Evolutionary conservation across 2,329 filamentous ascomycete genomes (phyloP).

Genomic region (Phialemonium atrogriseum): DNA sequence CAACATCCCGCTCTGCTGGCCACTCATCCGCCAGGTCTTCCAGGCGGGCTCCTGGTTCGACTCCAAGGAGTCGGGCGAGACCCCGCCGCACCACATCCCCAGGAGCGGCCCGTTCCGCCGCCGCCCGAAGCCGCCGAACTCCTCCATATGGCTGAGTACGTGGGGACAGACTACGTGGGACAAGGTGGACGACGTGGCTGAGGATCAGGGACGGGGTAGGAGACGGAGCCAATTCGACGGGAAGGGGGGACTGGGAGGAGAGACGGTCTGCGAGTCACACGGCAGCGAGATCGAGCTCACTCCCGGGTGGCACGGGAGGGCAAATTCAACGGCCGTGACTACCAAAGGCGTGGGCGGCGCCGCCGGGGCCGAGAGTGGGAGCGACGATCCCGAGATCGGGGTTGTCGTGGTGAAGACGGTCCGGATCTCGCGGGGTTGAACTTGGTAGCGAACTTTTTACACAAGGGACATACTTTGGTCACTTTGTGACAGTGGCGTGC

Average conservation of each 20-base stretch:
- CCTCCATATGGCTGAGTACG: slow-evolving; percentile 10
- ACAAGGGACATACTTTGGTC: no score
- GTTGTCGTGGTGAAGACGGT: no score
- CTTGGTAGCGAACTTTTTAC: no score
- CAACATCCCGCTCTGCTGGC: slow-evolving; percentile 53
- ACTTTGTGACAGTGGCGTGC: no score
- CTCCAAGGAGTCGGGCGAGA: not conserved
- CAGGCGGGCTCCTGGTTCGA: slow-evolving; percentile 12
- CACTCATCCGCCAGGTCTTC: slow-evolving; percentile 38
- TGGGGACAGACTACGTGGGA: slow-evolving; percentile 17
- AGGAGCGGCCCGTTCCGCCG: no score
- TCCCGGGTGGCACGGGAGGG: slow-evolving; percentile 10
- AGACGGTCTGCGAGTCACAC: slow-evolving; percentile 9
- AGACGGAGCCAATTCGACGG: no score
- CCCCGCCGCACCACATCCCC: not conserved
- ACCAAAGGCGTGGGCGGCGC: no score
- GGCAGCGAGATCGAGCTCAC: slow-evolving; percentile 22
- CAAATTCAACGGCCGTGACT: slow-evolving; percentile 4
- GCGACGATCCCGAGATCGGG: no score
- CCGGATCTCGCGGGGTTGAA: no score
- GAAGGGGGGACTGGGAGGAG: no score
- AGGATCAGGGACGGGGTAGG: no score
- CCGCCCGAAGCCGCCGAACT: slow-evolving; percentile 7
- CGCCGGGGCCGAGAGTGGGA: no score
- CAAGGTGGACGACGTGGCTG: slow-evolving; percentile 17